Evolutionary conservation across 768 basidiomycete genomes (phyloP).

Genomic region (Hydnum rufescens): DNA sequence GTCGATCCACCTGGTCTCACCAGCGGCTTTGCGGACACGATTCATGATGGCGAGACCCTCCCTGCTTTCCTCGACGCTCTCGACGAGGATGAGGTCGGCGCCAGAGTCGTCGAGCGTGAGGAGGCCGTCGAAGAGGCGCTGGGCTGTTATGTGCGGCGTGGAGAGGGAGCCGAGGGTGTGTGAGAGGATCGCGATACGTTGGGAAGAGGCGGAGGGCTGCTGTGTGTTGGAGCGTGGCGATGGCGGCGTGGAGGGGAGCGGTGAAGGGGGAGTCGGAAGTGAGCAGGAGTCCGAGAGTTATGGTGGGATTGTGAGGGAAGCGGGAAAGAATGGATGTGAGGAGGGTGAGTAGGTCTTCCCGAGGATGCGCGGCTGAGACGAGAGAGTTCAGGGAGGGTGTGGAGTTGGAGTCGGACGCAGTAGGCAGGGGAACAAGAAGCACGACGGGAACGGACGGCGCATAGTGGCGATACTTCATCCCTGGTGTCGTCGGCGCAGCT

Average conservation of each 20-base stretch:
- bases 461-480: conserved; percentile 98
- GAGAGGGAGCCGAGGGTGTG: not conserved
- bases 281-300: conserved; percentile 47
- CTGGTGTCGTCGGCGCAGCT: conserved; percentile 77
- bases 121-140: conserved; percentile 71
- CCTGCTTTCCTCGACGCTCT: conserved; percentile 57
- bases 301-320: not conserved
- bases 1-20: conserved; percentile 28
- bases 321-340: conserved; percentile 1
- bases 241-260: conserved; percentile 4
- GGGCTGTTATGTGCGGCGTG: conserved; percentile 33
- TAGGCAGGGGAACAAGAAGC: conserved; percentile 37
- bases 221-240: not conserved
- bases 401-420: conserved; percentile 15
- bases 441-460: conserved; percentile 76
- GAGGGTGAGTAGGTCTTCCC: conserved; percentile 1
- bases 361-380: not conserved
- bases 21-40: conserved; percentile 74
- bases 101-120: conserved; percentile 56
- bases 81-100: conserved; percentile 68
- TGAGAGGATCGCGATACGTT: not conserved
- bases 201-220: conserved; percentile 14
- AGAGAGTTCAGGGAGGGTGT: not conserved
- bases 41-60: conserved; percentile 94
- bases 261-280: conserved; percentile 34